Conservation (phyloP, 768 basidiomycete species). For the Melanogaster broomeanus region DNA sequence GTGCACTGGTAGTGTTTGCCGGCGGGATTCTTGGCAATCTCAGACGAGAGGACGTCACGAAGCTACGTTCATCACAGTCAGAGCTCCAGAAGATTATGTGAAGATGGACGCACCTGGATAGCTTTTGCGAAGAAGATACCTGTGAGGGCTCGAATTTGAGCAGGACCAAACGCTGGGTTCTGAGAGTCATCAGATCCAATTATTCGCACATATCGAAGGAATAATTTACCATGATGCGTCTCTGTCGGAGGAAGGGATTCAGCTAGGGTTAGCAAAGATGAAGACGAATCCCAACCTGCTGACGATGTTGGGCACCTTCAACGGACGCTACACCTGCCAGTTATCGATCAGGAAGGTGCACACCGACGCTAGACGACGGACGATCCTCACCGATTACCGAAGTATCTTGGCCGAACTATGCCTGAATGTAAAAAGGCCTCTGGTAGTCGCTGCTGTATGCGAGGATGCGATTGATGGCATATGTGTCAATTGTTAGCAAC, state of each 20-base stretch:
- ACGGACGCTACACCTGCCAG: conserved; percentile 2
- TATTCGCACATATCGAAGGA: no score
- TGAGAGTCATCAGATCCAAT: no score
- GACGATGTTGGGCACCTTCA: conserved; percentile 33
- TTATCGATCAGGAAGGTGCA: background rate
- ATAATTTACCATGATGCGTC: no score
- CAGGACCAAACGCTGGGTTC: no score
- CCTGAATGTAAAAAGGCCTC: conserved; percentile 47
- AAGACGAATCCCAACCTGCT: conserved; percentile 30
- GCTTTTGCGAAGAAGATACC: no score
- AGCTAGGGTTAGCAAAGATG: no score
- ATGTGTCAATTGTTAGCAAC: conserved; percentile 59
- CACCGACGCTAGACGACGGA: background rate
- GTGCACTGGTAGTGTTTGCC: background rate
- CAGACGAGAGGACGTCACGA: conserved; percentile 42
- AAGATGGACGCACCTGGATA: no score
- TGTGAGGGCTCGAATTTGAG: no score
- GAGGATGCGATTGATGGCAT: conserved; percentile 64
- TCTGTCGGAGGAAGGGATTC: no score
- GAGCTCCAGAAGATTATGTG: no score
- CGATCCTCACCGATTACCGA: conserved; percentile 30
- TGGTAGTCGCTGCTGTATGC: conserved; percentile 55
- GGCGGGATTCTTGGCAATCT: conserved; percentile 26
- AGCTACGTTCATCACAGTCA: no score
- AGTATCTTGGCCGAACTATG: conserved; percentile 42